Evolutionary conservation across 2,329 filamentous ascomycete genomes (phyloP), one percentile per base, ranked within the genome.

Genomic region (Hawksworthiomyces lignivorus): DNA sequence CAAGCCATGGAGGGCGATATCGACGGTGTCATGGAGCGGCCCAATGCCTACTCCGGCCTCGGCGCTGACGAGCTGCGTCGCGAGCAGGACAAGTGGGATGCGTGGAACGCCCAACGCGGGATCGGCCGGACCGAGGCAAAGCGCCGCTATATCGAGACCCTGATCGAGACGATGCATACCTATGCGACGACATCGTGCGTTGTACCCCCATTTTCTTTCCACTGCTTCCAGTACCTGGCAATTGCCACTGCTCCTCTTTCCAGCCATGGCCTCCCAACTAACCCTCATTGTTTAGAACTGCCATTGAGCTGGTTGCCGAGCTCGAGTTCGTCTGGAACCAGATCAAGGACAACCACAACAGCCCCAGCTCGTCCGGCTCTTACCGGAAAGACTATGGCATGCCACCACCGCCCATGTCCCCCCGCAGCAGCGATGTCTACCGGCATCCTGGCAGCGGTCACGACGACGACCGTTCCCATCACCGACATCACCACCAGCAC

Each of bases 261-360:
- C n/a, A n/a, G n/a, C n/a, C n/a, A n/a, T n/a, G n/a, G n/a, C n/a
- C n/a, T n/a, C n/a, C n/a, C n/a, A n/a, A 26, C 24, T 12, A 12
- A 26, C 24, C 12, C 8, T 8, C 24, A 12, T 26, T 8, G 8
- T 26, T 8, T 50, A 81, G 77, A 36, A 88, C 95, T 59, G 87
- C 87, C 7, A 76, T 82, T 46, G 89, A 94, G 62, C 73, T 98
- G 29, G 89, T 97, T 28, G 74, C 81, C 9, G 92, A 98, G 62
- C 77, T 98, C n/a, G 92, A 98, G 64, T 98, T 97, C 55, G 90
- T 98, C 29, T 98, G 92, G 92, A 88, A 96, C 53, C 92, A 97
- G 61, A 90, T 98, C 54, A 94, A 92, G 62, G 84, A 83, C 52
- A 96, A 90, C 54, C n/a, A n/a, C n/a, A 77, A 78, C 10, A 78